Percentiles rank a stretch among this genome's conserved stretches.
Conservation (phyloP, 371 early-diverging fungal species). For the Chytridium lagenaria region DNA sequence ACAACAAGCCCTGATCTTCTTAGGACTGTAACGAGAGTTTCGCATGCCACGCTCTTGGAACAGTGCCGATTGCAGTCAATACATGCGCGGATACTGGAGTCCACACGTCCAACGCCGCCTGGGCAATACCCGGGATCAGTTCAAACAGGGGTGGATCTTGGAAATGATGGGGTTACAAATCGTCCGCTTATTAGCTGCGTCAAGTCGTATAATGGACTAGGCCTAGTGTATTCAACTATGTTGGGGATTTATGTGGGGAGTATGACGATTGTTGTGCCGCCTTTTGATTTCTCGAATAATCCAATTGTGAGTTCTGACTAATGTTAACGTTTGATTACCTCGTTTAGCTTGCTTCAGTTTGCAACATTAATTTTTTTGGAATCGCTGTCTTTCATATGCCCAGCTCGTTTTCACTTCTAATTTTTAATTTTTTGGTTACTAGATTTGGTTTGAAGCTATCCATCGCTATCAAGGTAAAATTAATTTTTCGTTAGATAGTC, state of each 20-base stretch:
- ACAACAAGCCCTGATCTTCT: conserved; percentile 62
- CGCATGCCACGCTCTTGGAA: conserved; percentile 71
- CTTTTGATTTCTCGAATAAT: conserved; percentile 59
- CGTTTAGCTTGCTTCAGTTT: no score
- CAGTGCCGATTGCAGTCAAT: conserved; percentile 81
- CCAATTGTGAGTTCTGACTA: conserved; percentile 45
- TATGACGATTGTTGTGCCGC: conserved; percentile 62
- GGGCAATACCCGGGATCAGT: no score
- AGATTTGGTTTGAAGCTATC: conserved; percentile 71
- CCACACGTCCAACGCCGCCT: neutral
- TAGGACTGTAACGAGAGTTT: conserved; percentile 64
- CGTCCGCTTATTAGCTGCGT: conserved; percentile 73
- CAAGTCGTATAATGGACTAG: conserved; percentile 72
- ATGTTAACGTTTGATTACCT: no score
- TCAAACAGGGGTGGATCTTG: neutral
- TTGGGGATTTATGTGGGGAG: conserved; percentile 80
- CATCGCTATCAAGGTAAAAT: conserved; percentile 58
- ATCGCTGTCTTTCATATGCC: no score
- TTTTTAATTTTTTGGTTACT: no score
- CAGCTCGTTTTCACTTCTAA: no score
- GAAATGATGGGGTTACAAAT: conserved; percentile 39
- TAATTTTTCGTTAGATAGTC: conserved; percentile 5
- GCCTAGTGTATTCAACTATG: conserved; percentile 72
- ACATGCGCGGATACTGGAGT: conserved; percentile 70
- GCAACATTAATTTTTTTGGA: no score